A percentile compares a stretch with the other conserved stretches of the same genome.
Evolutionary conservation across 2,329 filamentous ascomycete species (phyloP).

Genomic region (Epichloe gansuensis): DNA sequence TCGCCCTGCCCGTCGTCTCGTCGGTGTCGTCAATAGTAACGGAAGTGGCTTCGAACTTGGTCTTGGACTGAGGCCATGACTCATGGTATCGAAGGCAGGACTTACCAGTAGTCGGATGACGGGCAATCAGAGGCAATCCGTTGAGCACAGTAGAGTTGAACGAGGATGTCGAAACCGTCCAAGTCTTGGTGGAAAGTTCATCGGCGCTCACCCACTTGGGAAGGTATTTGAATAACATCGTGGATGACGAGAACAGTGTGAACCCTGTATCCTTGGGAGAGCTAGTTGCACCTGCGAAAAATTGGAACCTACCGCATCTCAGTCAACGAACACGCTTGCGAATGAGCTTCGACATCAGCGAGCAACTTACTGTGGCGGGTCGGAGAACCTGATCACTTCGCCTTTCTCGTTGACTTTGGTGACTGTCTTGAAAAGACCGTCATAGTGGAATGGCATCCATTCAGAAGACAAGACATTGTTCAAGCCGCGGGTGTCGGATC

Average conservation of each 20-base stretch:
- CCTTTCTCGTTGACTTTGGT: constrained; percentile 26
- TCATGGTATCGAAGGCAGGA: constrained; percentile 43
- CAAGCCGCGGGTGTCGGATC: constrained; percentile 26
- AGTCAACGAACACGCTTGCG: neutral
- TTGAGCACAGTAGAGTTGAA: constrained; percentile 32
- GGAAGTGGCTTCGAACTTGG: constrained; percentile 33
- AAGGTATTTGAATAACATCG: constrained; percentile 27
- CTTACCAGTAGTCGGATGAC: constrained; percentile 30
- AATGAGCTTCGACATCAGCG: neutral
- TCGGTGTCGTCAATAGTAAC: constrained; percentile 27
- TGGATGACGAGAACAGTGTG: constrained; percentile 23
- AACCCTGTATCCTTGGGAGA: constrained; percentile 38
- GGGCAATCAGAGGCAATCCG: constrained; percentile 29
- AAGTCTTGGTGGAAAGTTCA: constrained; percentile 27
- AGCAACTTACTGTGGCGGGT: constrained; percentile 27
- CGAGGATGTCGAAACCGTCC: constrained; percentile 34
- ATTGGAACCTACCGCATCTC: constrained; percentile 29
- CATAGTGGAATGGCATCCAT: constrained; percentile 45
- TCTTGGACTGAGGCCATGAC: constrained; percentile 39
- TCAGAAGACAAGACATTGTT: constrained; percentile 40
- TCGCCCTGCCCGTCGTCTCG: constrained; percentile 17
- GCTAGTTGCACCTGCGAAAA: constrained; percentile 34
- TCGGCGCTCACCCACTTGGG: constrained; percentile 23
- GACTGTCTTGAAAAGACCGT: constrained; percentile 42
- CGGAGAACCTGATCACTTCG: constrained; percentile 26